Percentiles rank a stretch among this genome's conserved stretches.
Evolutionary conservation across 75 land plant genomes (phyloP).

Genomic region (Ceratopteris richardii): DNA sequence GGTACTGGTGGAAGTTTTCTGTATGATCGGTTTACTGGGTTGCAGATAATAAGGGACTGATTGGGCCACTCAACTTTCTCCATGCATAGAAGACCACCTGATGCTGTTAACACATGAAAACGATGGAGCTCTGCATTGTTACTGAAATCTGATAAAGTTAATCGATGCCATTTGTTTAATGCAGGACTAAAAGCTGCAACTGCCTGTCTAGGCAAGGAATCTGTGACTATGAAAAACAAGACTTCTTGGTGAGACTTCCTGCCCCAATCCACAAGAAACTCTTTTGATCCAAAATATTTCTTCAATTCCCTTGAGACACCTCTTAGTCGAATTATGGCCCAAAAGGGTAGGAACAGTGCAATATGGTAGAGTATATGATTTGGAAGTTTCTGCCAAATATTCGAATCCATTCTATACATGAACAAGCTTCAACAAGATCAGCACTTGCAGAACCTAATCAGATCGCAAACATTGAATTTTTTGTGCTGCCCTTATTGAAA

Average conservation of each 20-base stretch:
- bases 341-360: conserved; percentile 29
- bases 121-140: conserved; percentile 10
- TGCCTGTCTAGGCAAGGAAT: conserved; percentile 17
- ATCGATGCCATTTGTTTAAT: conserved; percentile 27
- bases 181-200: conserved; percentile 27
- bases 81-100: conserved; percentile 22
- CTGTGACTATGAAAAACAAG: conserved; percentile 36
- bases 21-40: conserved; percentile 24
- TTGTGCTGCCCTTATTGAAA: too few relatives aligned
- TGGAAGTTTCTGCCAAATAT: conserved; percentile 16
- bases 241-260: conserved; percentile 22
- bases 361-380: conserved; percentile 27
- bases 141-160: conserved; percentile 23
- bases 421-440: not conserved
- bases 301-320: conserved; percentile 32
- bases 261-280: conserved; percentile 20
- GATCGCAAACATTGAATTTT: too few relatives aligned
- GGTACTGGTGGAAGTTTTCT: conserved; percentile 26
- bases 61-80: conserved; percentile 18
- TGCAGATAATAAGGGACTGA: conserved; percentile 17
- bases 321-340: conserved; percentile 22
- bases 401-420: not conserved
- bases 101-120: conserved; percentile 15
- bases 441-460: too few relatives aligned
- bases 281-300: conserved; percentile 6